Evolutionary conservation across 2,329 filamentous ascomycete species (phyloP).

Genomic region (Cladosporium sp.): DNA sequence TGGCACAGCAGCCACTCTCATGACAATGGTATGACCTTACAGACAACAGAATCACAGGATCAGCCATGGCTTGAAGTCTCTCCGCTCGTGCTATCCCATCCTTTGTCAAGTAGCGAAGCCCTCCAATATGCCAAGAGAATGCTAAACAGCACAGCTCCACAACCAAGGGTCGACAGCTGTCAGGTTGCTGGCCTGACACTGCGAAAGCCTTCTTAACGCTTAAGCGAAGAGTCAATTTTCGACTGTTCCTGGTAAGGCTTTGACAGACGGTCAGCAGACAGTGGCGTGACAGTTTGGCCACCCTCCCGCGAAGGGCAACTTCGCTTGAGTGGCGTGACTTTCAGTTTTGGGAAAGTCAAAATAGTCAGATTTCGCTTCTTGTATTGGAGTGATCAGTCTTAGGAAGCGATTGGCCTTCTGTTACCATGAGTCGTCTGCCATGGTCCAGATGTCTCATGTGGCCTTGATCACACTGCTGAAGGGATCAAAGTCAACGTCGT

Average conservation of each 20-base stretch:
- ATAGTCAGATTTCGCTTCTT: background rate
- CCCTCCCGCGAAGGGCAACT: background rate
- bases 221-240: background rate
- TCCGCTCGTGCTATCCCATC: background rate
- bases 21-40: conserved; percentile 14
- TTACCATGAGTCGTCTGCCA: background rate
- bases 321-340: conserved; percentile 2
- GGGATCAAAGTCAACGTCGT: background rate
- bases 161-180: background rate
- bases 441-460: background rate
- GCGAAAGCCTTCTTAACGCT: background rate
- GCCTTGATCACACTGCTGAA: background rate
- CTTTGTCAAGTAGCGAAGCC: background rate
- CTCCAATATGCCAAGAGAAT: background rate
- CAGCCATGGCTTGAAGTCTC: background rate
- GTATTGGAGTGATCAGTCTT: background rate
- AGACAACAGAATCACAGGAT: background rate
- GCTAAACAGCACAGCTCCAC: background rate
- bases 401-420: background rate
- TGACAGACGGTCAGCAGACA: background rate
- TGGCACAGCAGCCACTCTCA: background rate
- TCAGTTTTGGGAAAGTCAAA: background rate
- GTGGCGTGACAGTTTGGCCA: background rate
- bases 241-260: background rate
- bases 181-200: background rate